A percentile compares a stretch with the other conserved stretches of the same genome.
phyloP scores from a whole-genome alignment of 2,329 filamentous ascomycete species.

The Diplodia scrobiculata region DNA sequence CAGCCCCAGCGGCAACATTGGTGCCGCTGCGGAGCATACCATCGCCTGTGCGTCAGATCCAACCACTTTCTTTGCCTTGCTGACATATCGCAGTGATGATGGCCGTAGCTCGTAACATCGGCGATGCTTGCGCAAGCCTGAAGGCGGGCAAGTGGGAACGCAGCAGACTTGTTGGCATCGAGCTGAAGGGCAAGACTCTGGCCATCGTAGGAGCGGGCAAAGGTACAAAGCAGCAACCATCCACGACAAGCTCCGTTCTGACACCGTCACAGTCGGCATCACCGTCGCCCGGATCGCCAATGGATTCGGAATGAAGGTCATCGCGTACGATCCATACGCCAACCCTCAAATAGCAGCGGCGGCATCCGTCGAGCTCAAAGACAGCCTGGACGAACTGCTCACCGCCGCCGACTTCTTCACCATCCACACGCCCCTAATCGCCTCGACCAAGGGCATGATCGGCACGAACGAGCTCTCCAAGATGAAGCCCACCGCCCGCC shows the following conservation, averaged over 20 bases:
- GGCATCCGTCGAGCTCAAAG: slow-evolving; percentile 66
- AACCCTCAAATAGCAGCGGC: slow-evolving; percentile 69
- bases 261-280: slow-evolving; percentile 62
- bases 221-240: slow-evolving; percentile 48
- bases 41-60: slow-evolving; percentile 52
- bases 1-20: slow-evolving; percentile 76
- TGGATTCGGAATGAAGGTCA: slow-evolving; percentile 73
- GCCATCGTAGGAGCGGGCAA: slow-evolving; percentile 81
- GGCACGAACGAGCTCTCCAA: slow-evolving; percentile 64
- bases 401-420: slow-evolving; percentile 73
- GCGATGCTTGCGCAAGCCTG: slow-evolving; percentile 67
- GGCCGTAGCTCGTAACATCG: slow-evolving; percentile 72
- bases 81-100: slow-evolving; percentile 60
- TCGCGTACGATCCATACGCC: slow-evolving; percentile 77
- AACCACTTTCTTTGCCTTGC: neutral
- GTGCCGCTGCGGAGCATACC: slow-evolving; percentile 77
- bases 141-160: slow-evolving; percentile 77
- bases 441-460: slow-evolving; percentile 74
- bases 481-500: slow-evolving; percentile 73
- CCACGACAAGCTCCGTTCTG: neutral
- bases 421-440: slow-evolving; percentile 77
- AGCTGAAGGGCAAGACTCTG: slow-evolving; percentile 75
- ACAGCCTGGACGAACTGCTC: slow-evolving; percentile 62
- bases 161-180: slow-evolving; percentile 71
- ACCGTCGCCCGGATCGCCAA: slow-evolving; percentile 78